phyloP scores from a whole-genome alignment of 768 basidiomycete genomes.

The Xerocomellus amylosporus region DNA sequence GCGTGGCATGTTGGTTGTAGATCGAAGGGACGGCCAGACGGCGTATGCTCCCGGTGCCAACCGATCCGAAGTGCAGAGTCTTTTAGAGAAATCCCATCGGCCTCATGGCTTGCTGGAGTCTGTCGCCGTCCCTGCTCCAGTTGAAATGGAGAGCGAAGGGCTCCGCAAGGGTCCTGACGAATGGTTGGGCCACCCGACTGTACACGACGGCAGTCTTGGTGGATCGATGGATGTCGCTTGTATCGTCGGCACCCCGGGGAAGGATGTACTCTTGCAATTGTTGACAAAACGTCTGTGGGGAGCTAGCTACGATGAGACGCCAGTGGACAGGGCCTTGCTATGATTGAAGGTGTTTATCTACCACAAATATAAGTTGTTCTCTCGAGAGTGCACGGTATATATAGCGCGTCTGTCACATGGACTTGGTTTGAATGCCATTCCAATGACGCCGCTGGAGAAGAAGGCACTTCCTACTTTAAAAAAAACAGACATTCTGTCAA shows the following conservation, averaged over 20 bases:
- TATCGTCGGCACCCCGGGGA: slow-evolving; percentile 65
- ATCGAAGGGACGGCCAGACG: slow-evolving; percentile 64
- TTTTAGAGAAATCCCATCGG: slow-evolving; percentile 40
- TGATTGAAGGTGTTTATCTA: neutral
- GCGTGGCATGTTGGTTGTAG: slow-evolving; percentile 84
- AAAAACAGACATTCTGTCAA: neutral
- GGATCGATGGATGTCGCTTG: slow-evolving; percentile 42
- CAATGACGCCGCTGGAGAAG: slow-evolving; percentile 12
- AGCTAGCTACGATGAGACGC: neutral
- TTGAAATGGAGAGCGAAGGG: slow-evolving; percentile 42
- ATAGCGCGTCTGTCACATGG: no score
- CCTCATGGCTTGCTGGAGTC: slow-evolving; percentile 44
- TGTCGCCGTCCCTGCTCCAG: slow-evolving; percentile 51
- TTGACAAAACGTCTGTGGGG: slow-evolving; percentile 60
- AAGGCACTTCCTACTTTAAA: neutral
- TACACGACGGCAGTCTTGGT: slow-evolving; percentile 19
- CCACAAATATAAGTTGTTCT: neutral
- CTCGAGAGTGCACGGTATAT: neutral
- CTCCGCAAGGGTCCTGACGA: slow-evolving; percentile 13
- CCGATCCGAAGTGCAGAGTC: slow-evolving; percentile 59
- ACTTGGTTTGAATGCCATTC: neutral
- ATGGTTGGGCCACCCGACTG: slow-evolving; percentile 20
- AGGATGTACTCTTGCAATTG: slow-evolving; percentile 44
- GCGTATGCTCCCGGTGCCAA: slow-evolving; percentile 65
- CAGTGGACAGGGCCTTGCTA: neutral